phyloP scores from a whole-genome alignment of 345 rosid genomes.

The Reutealis trisperma region DNA sequence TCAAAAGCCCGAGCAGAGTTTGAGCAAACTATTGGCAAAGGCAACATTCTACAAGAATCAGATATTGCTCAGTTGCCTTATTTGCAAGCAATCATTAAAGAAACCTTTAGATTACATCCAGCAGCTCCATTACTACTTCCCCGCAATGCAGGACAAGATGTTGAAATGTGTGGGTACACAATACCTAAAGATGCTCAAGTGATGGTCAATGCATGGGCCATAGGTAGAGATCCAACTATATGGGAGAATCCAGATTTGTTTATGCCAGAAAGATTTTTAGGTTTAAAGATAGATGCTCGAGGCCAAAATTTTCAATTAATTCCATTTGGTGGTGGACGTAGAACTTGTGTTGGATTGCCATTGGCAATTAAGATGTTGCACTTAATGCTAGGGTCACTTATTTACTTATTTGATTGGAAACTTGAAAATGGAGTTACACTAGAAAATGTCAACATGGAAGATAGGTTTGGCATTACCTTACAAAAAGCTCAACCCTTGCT shows the following conservation, averaged over 20 bases:
- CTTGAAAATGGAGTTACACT: background rate
- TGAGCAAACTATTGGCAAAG: constrained; percentile 21
- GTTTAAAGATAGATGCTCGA: background rate
- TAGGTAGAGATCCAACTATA: constrained; percentile 18
- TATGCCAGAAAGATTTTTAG: constrained; percentile 9
- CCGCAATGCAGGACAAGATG: background rate
- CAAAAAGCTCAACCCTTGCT: background rate
- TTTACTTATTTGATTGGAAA: constrained; percentile 8
- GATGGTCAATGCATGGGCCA: constrained; percentile 24
- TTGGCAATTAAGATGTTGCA: constrained; percentile 6
- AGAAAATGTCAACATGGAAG: constrained; percentile 4
- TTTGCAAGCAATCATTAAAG: constrained; percentile 7
- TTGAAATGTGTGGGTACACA: background rate
- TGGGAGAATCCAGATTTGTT: background rate
- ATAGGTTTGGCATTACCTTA: background rate
- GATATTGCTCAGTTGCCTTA: constrained; percentile 17
- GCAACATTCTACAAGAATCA: constrained; percentile 29
- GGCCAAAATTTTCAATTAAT: constrained; percentile 6
- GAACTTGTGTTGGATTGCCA: constrained; percentile 15
- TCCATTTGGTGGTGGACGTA: constrained; percentile 9
- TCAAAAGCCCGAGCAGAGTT: constrained; percentile 33
- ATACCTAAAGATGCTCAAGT: constrained; percentile 11
- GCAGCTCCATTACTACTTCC: background rate
- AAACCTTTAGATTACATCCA: constrained; percentile 2
- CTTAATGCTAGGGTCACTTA: constrained; percentile 5